Conservation (phyloP, 306 rosid genomes). For the Astragalus membranaceus region DNA sequence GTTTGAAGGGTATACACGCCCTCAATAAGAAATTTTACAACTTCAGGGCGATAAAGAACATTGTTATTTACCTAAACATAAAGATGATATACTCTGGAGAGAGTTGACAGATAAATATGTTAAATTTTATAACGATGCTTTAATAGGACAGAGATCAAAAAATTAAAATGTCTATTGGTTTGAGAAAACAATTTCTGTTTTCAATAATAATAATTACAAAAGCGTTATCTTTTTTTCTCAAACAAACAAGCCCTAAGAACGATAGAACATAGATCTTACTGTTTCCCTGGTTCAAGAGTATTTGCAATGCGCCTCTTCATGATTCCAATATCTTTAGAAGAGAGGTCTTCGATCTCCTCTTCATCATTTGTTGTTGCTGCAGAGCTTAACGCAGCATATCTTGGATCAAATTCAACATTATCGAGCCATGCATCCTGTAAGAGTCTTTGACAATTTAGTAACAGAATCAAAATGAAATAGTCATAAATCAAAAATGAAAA, state of each 20-base stretch:
- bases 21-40: constrained; percentile 1
- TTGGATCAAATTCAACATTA: constrained; percentile 67
- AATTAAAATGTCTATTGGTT: not conserved
- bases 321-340: constrained; percentile 57
- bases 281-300: constrained; percentile 82
- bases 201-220: not conserved
- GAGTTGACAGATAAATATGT: not conserved
- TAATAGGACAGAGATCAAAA: constrained; percentile 2
- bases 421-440: constrained; percentile 94
- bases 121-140: not conserved
- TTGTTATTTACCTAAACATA: not conserved
- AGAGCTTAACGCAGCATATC: constrained; percentile 45
- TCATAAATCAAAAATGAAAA: not conserved
- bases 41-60: not conserved
- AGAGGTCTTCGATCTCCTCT: constrained; percentile 49
- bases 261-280: constrained; percentile 23
- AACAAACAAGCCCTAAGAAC: not conserved
- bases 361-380: constrained; percentile 29
- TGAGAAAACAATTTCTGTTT: not conserved
- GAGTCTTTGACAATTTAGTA: constrained; percentile 8
- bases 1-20: too few relatives aligned
- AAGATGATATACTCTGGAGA: not conserved
- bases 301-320: constrained; percentile 86
- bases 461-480: not conserved
- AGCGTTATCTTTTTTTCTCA: not conserved